phyloP scores from a whole-genome alignment of 768 basidiomycete genomes.

The Ramaria sp. region DNA sequence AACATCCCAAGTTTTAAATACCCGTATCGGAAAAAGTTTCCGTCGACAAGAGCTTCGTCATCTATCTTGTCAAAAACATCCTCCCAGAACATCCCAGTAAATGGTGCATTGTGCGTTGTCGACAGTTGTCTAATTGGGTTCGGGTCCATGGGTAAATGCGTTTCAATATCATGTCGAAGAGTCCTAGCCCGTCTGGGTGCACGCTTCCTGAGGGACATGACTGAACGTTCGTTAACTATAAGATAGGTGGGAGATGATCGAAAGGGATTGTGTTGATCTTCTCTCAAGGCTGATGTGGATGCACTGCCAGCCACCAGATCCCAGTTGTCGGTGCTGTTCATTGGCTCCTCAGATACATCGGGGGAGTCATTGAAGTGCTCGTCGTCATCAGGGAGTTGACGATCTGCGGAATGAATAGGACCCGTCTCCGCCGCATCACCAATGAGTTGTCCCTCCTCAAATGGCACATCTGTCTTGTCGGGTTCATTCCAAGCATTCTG shows the following conservation, averaged over 20 bases:
- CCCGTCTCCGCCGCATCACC: too few species aligned
- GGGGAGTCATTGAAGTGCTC: too few species aligned
- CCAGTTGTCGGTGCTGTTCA: too few species aligned
- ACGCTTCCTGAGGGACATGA: constrained; percentile 39
- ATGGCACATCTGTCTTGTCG: too few species aligned
- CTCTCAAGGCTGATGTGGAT: too few species aligned
- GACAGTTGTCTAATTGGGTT: constrained; percentile 28
- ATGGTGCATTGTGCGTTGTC: constrained; percentile 35
- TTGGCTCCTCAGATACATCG: too few species aligned
- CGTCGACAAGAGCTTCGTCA: constrained; percentile 49
- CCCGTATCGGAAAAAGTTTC: constrained; percentile 50
- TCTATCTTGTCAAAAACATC: constrained; percentile 42
- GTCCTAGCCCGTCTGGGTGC: constrained; percentile 49
- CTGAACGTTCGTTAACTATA: constrained; percentile 47
- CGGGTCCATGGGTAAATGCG: constrained; percentile 30
- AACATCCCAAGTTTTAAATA: constrained; percentile 58
- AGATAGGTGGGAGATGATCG: not conserved
- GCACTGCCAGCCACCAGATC: too few species aligned
- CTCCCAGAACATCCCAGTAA: constrained; percentile 50
- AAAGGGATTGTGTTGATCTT: too few species aligned
- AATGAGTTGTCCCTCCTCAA: too few species aligned
- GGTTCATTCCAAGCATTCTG: too few species aligned
- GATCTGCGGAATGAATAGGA: too few species aligned
- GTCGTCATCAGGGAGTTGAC: too few species aligned
- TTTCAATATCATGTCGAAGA: constrained; percentile 41